Percentiles rank a stretch among this genome's conserved stretches.
Evolutionary conservation across 805 yeast genomes (phyloP).

Genomic region (Hanseniaspora singularis): DNA sequence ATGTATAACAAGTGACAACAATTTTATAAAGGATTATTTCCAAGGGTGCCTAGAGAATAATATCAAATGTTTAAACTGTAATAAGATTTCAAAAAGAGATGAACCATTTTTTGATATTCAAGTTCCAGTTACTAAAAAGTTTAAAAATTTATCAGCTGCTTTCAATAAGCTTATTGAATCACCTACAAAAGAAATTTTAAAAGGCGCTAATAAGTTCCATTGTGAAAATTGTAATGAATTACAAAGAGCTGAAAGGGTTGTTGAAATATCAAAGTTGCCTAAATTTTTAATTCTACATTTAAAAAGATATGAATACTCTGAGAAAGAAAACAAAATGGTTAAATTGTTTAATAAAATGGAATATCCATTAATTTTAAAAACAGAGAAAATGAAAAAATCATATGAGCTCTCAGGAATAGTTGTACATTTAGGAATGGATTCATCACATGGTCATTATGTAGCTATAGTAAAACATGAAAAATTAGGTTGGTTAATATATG

Average conservation of each 20-base stretch:
- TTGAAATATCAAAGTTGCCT: slow-evolving; percentile 68
- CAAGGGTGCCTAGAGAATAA: slow-evolving; percentile 79
- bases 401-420: slow-evolving; percentile 80
- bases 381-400: slow-evolving; percentile 42
- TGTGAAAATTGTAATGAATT: slow-evolving; percentile 83
- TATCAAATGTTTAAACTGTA: slow-evolving; percentile 83
- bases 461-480: slow-evolving; percentile 66
- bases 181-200: slow-evolving; percentile 72
- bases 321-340: slow-evolving; percentile 64
- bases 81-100: slow-evolving; percentile 63
- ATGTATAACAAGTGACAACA: slow-evolving; percentile 23
- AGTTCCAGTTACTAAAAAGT: slow-evolving; percentile 43
- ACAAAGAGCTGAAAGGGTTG: slow-evolving; percentile 88
- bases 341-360: slow-evolving; percentile 76
- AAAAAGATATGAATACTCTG: slow-evolving; percentile 86
- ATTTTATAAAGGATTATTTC: slow-evolving; percentile 58
- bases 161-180: slow-evolving; percentile 72
- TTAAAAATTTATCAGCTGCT: slow-evolving; percentile 55
- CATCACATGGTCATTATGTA: slow-evolving; percentile 94
- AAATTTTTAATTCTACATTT: slow-evolving; percentile 69
- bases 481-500: slow-evolving; percentile 83
- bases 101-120: slow-evolving; percentile 81
- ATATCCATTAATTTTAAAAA: slow-evolving; percentile 61
- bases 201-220: slow-evolving; percentile 79
- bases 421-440: slow-evolving; percentile 94